Evolutionary conservation across 352 stramenopile genomes (phyloP).

Genomic region (Globisporangium echinulatum): DNA sequence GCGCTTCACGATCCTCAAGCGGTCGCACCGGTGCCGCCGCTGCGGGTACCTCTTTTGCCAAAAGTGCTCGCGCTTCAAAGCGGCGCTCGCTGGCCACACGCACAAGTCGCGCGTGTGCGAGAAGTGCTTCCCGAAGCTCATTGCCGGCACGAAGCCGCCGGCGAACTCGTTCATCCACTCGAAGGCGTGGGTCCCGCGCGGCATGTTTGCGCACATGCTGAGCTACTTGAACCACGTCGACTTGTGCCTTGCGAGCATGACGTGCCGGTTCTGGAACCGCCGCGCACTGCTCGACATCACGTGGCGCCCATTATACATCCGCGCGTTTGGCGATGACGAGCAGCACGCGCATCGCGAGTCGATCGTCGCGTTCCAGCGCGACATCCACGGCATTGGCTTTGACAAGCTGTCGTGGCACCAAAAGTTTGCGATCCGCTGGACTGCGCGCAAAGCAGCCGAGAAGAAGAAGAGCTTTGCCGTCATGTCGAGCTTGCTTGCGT

Average conservation of each 20-base stretch:
- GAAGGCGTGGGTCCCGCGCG: slow-evolving; percentile 79
- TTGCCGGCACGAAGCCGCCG: slow-evolving; percentile 60
- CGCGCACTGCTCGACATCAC: slow-evolving; percentile 77
- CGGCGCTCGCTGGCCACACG: slow-evolving; percentile 66
- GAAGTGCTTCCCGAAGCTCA: slow-evolving; percentile 79
- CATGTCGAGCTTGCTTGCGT: slow-evolving; percentile 76
- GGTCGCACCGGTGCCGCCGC: slow-evolving; percentile 71
- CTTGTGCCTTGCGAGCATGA: slow-evolving; percentile 79
- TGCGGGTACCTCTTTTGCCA: slow-evolving; percentile 81
- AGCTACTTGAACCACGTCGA: slow-evolving; percentile 86
- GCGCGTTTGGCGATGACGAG: slow-evolving; percentile 78
- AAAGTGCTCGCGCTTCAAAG: slow-evolving; percentile 78
- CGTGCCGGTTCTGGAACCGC: slow-evolving; percentile 84
- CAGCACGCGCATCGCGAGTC: slow-evolving; percentile 72
- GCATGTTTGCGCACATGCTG: slow-evolving; percentile 84
- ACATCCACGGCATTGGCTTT: slow-evolving; percentile 81
- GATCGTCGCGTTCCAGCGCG: slow-evolving; percentile 80
- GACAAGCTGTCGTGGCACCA: slow-evolving; percentile 83
- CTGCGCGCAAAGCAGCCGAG: slow-evolving; percentile 69
- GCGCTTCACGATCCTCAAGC: slow-evolving; percentile 77
- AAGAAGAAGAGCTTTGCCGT: slow-evolving; percentile 88
- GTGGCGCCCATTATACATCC: slow-evolving; percentile 81
- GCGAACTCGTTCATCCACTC: slow-evolving; percentile 85
- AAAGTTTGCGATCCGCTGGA: slow-evolving; percentile 81
- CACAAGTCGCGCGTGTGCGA: slow-evolving; percentile 84